Base-by-base conservation (phyloP, 257 asterid genomes). In the Gardenia jasminoides region DNA sequence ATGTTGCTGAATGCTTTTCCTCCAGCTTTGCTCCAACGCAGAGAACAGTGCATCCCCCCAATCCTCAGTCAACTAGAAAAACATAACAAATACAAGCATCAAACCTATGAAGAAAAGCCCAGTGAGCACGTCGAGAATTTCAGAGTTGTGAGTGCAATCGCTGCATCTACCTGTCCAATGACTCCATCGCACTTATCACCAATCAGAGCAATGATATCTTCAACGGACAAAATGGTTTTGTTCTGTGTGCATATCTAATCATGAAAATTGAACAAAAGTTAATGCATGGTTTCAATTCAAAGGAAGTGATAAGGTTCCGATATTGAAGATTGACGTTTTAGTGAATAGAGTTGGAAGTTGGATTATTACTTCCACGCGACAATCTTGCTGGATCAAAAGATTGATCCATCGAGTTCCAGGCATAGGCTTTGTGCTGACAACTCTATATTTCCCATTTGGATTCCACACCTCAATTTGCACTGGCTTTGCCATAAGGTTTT, bases 321-420 rank as follows among this genome's bases (percentile, higher is more conserved):
- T 2, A 5, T 9, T 48, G 10, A 30, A 1, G 22, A 17, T 44
- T 15, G 50, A 22, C 61, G 50, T 61, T 10, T 3, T 6, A 8
- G 48, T 22, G 41, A 47, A 17, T 36, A 36, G 44, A 41, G 67
- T 36, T n/a, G 26, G 52, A 78, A 28, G 73, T 36, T 19, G 58
- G 12, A 61, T n/a, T 0, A 50, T 24, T 90, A 94, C 98, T 90
- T 94, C 99, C 3, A 94, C 88, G n/a, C 98, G 97, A 80, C 98
- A 94, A 85, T 92, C 97, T 82, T 93, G 98, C 74, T 90, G 87
- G 56, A 90, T 87, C 88, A 94, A 76, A 76, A 93, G 92, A 81
- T 93, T 87, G 74, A 94, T 93, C 99, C 99, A 94, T 43, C 98
- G 90, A 33, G 92, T 94, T 62, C 99, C 99, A 1, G 99, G 99